Percentiles rank a stretch among this genome's conserved stretches.
These are phyloP conservation scores for Quercus agrifolia DNA, from an alignment of 306 rosid genomes.

Conservation along the genomic window DNA sequence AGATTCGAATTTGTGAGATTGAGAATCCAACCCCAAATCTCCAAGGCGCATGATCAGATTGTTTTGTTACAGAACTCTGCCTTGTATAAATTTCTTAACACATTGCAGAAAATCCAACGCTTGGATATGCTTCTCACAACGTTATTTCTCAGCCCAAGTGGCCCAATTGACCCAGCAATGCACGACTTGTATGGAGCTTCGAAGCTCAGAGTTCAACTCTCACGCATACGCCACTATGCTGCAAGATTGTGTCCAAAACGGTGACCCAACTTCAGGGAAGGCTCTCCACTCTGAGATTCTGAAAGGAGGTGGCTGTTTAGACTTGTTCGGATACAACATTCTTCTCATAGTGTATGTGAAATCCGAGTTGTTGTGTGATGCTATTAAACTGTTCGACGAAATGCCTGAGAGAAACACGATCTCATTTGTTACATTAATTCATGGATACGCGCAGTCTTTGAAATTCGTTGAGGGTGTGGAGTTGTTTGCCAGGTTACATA, in stretches of 20 bases:
- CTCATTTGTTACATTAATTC: conserved; percentile 50
- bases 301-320: conserved; percentile 41
- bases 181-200: conserved; percentile 1
- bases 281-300: conserved; percentile 34
- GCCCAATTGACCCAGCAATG: conserved; percentile 4
- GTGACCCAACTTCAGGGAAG: conserved; percentile 16
- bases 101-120: background rate
- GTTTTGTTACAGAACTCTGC: conserved; percentile 6
- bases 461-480: conserved; percentile 24
- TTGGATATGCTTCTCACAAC: background rate
- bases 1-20: background rate
- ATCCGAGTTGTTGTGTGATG: conserved; percentile 15
- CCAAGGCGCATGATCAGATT: conserved; percentile 25
- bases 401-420: conserved; percentile 35
- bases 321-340: conserved; percentile 41
- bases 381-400: conserved; percentile 41
- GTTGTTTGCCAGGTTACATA: conserved; percentile 37
- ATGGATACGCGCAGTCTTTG: conserved; percentile 26
- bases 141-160: conserved; percentile 15
- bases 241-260: conserved; percentile 30
- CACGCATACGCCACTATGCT: conserved; percentile 31
- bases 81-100: background rate
- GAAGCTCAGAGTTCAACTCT: conserved; percentile 30
- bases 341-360: conserved; percentile 36
- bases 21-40: background rate